Percentiles rank a stretch among this genome's conserved stretches.
These are phyloP conservation scores for Termitomyces sp. DNA, from an alignment of 768 basidiomycete species.

Conservation along the genomic window DNA sequence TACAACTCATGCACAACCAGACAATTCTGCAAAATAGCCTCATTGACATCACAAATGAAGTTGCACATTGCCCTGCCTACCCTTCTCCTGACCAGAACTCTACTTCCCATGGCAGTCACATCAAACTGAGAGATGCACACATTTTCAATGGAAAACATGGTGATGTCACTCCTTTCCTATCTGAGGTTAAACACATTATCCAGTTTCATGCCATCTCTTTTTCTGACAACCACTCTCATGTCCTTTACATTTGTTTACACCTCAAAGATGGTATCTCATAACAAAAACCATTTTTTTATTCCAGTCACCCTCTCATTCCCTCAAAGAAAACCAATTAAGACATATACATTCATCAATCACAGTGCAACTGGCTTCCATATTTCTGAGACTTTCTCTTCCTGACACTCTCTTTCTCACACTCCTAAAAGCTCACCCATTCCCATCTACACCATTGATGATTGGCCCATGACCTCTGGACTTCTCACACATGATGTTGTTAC, in stretches of 20 bases:
- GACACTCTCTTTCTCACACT: constrained; percentile 27
- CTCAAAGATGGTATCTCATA: neutral
- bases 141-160: neutral
- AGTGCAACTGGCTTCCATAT: constrained; percentile 34
- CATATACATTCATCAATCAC: constrained; percentile 33
- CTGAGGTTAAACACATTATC: neutral
- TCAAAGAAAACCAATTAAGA: constrained; percentile 24
- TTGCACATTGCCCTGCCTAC: neutral
- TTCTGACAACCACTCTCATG: neutral
- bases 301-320: constrained; percentile 26
- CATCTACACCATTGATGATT: constrained; percentile 24
- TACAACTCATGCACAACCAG: neutral
- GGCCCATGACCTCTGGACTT: constrained; percentile 34
- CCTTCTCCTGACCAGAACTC: neutral
- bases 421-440: constrained; percentile 26
- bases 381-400: constrained; percentile 27
- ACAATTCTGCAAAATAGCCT: neutral
- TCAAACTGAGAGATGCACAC: neutral
- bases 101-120: neutral
- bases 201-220: neutral
- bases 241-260: neutral
- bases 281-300: constrained; percentile 25
- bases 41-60: neutral
- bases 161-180: neutral
- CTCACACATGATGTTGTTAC: constrained; percentile 34